Base-by-base conservation (phyloP, 1,284 basidiomycete genomes). In the Marasmius oreades region DNA sequence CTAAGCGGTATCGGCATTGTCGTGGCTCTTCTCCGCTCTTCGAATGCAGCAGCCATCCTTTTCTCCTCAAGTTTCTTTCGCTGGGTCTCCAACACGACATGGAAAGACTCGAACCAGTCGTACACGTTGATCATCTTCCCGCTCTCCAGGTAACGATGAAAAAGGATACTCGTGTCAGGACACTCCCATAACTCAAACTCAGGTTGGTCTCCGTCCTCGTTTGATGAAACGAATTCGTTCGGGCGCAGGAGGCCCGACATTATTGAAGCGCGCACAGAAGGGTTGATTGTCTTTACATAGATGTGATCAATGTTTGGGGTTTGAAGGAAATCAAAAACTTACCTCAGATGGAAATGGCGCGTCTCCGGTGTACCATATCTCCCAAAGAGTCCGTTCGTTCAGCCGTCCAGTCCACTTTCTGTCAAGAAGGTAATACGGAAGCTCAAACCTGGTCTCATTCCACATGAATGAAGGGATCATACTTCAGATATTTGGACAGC, bases 81-180 rank as follows among this genome's bases (percentile, higher is more conserved):
- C 67, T 87, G 86, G 3, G 69, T 70, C 63, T 89, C 85, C 52
- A 90, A 67, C 37, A 80, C 84, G 26, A 75, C 69, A 34, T 78
- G 76, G 66, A 92, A 92, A 14, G 85, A 78, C 61, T 87, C 82
- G 64, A 83, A 91, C 89, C 89, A 91, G 68, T 92, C 90, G 65
- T 87, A 90, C 1, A 90, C 78, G 64, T 92, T 92, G 69, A 92
- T 80, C 79, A 88, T 81, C 68, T 79, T 83, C 45, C 88, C 88
- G 47, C 86, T 86, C 61, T 91, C 86, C 53, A 86, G 73, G 69
- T 90, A 92, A 18, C 88, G 77, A 44, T 73, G 72, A 70, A 91
- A 90, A n/a, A 91, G 72, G 55, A 92, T 86, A 61, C 79, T 83
- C 5, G 81, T 85, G 63, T 92, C 90, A 0, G 87, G 84, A 52